Evolutionary conservation across 2,329 filamentous ascomycete species (phyloP).

Genomic region (Penicillium thymicola): DNA sequence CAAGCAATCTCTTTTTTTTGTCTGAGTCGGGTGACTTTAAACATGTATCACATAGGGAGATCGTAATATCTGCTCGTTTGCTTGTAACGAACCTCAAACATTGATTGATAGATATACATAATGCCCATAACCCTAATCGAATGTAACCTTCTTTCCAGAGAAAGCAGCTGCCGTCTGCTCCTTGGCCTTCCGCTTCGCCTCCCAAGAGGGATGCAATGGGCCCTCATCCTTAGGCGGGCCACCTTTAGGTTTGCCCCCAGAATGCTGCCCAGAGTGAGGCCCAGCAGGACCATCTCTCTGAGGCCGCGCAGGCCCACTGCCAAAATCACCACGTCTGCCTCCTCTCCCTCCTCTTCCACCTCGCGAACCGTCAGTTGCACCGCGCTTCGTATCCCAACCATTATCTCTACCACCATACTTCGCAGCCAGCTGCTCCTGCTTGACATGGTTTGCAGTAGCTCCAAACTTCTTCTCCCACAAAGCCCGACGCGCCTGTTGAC

Average conservation of each 20-base stretch:
- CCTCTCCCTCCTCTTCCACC: conserved; percentile 21
- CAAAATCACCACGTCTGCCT: conserved; percentile 20
- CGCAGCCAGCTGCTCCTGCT: conserved; percentile 38
- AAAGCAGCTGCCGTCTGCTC: conserved; percentile 50
- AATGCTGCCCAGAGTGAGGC: conserved; percentile 18
- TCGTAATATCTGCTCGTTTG: neutral
- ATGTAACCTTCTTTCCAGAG: conserved; percentile 60
- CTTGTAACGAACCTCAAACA: neutral
- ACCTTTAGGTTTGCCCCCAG: conserved; percentile 20
- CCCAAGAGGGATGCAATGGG: conserved; percentile 62
- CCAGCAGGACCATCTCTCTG: conserved; percentile 10
- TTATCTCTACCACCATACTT: conserved; percentile 42
- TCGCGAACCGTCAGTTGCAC: conserved; percentile 45
- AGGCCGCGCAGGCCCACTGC: conserved; percentile 13
- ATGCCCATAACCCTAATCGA: conserved; percentile 48
- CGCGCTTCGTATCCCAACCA: conserved; percentile 59
- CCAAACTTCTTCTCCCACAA: conserved; percentile 63
- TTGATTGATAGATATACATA: conserved; percentile 5
- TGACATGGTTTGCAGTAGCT: conserved; percentile 56
- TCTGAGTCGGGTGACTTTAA: neutral
- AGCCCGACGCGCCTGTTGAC: conserved; percentile 59
- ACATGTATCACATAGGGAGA: neutral
- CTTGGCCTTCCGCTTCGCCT: conserved; percentile 60
- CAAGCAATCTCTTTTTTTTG: neutral
- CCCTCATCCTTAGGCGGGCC: conserved; percentile 44